Evolutionary conservation across 768 basidiomycete species (phyloP), one percentile per base, ranked within the genome.

Genomic region (Podaxis rugospora): DNA sequence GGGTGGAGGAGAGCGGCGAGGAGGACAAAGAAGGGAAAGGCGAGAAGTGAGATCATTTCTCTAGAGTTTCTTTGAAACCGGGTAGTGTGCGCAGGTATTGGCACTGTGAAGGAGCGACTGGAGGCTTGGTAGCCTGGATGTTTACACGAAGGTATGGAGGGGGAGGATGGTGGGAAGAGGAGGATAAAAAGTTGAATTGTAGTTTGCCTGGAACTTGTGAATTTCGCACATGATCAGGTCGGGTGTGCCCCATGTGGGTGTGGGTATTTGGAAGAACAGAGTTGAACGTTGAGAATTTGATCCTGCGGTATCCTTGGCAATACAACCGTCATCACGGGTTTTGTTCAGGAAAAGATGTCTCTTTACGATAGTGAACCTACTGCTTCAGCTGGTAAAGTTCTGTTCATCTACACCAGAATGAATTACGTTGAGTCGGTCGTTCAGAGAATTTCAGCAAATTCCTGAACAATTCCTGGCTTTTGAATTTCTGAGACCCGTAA

Each of bases 41-140:
- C 3, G 51, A 62, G 23, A 37, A 47, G 25, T 27, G 54, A 44
- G 13, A 57, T 42, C 54, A 56, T 62, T 18, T 16, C 10, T 14
- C 5, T n/a, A 11, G 7, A 16, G 5, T 44, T 42, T 44, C 42
- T 13, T 27, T 49, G 47, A 23, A 27, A 5, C 21, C 11, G 47
- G 11, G 25, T 21, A 11, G 21, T 6, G 3, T 13, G 47, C 11
- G 18, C 2, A 7, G 47, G 11, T 21, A 3, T 49, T 9, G 25
- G 11, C 2, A 16, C 40, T 18, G 58, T 59, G 69, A 77, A 77
- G 51, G 76, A 78, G 68, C 64, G 76, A 69, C 71, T 65, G 67
- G 65, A 71, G 69, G 72, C 71, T 67, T 63, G 39, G 61, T 21
- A 69, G 70, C 70, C 66, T 67, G 69, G 13, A 18, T 49, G 14